phyloP scores from a whole-genome alignment of 2,329 filamentous ascomycete genomes.

The Hymenoscyphus salicellus region DNA sequence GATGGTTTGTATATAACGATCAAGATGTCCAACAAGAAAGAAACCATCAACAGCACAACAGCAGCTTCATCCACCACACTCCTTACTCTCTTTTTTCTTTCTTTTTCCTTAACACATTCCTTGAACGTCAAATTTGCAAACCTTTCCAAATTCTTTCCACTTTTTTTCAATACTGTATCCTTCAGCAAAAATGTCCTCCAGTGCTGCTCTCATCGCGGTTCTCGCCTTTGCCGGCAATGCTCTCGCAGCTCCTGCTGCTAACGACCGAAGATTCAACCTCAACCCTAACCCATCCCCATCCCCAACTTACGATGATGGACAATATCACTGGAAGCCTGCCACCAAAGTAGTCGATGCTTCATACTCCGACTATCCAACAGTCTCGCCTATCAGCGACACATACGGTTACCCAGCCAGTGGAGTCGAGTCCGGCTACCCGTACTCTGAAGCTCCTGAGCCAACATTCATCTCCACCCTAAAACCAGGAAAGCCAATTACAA shows the following conservation, averaged over 20 bases:
- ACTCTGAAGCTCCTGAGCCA: background rate
- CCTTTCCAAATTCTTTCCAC: background rate
- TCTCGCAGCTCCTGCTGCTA: background rate
- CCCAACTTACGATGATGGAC: background rate
- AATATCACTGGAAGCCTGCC: background rate
- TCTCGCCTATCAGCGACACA: background rate
- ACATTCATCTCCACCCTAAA: background rate
- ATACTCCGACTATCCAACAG: background rate
- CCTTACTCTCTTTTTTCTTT: background rate
- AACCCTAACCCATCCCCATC: too few relatives aligned
- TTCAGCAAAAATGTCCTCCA: slow-evolving; percentile 1
- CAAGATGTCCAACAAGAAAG: background rate
- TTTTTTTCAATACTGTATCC: background rate
- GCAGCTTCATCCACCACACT: slow-evolving; percentile 2
- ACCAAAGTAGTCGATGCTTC: background rate
- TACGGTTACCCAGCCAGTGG: background rate
- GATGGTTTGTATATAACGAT: background rate
- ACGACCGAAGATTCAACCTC: background rate
- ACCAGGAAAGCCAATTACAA: background rate
- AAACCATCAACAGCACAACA: background rate
- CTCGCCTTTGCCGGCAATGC: background rate
- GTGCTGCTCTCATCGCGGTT: background rate
- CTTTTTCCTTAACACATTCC: background rate
- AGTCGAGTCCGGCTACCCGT: background rate
- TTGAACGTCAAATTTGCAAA: background rate